Evolutionary conservation across 1,284 basidiomycete species (phyloP).

Genomic region (Leccinum subrobustum): DNA sequence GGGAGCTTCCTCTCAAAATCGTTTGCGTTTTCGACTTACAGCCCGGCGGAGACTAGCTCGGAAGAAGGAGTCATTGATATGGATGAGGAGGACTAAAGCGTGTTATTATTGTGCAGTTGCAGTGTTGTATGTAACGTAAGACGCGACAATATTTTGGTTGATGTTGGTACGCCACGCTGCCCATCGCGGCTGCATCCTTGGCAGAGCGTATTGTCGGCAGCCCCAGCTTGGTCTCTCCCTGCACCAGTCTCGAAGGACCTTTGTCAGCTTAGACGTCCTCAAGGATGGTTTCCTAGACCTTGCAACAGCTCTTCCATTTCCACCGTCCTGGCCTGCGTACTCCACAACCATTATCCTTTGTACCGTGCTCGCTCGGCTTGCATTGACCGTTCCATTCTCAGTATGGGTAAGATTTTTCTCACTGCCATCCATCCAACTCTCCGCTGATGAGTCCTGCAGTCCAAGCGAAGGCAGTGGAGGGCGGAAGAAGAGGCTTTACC

Average conservation of each 20-base stretch:
- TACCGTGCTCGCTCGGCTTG: conserved; percentile 65
- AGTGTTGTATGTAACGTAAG: neutral
- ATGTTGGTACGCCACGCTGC: conserved; percentile 26
- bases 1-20: conserved; percentile 82
- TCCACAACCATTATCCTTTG: conserved; percentile 76
- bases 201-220: conserved; percentile 1
- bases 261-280: conserved; percentile 40
- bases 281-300: conserved; percentile 59
- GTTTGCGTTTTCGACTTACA: conserved; percentile 87
- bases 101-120: neutral
- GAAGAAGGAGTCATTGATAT: conserved; percentile 59
- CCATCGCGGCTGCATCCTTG: conserved; percentile 13
- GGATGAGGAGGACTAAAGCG: conserved; percentile 32
- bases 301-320: conserved; percentile 67
- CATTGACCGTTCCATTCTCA: conserved; percentile 71
- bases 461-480: conserved; percentile 60
- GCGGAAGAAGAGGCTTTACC: conserved; percentile 72
- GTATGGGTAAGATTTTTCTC: conserved; percentile 65
- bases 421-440: conserved; percentile 9
- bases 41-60: conserved; percentile 72
- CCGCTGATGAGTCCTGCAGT: conserved; percentile 40
- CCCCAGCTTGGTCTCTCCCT: conserved; percentile 2
- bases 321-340: conserved; percentile 65
- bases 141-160: conserved; percentile 3
- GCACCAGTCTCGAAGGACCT: conserved; percentile 27